These are phyloP conservation scores for Hypoxylon sp. DNA, from an alignment of 2,329 filamentous ascomycete genomes.

Conservation along the genomic window DNA sequence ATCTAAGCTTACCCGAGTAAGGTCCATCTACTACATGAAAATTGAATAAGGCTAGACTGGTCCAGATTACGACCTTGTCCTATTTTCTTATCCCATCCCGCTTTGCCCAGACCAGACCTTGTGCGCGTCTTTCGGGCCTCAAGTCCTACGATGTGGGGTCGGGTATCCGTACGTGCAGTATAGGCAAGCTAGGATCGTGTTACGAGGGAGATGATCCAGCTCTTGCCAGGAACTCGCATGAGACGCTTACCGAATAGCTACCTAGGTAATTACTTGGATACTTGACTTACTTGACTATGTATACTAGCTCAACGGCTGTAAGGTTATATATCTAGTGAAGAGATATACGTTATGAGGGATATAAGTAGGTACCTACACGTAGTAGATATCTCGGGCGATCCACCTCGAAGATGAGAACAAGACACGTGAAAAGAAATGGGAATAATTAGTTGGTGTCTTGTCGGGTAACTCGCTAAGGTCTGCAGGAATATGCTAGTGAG, in stretches of 20 bases:
- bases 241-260: conserved; percentile 2
- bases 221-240: conserved; percentile 5
- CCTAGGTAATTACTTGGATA: not conserved
- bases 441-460: conserved; percentile 23
- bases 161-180: conserved; percentile 28
- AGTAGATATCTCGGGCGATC: not conserved
- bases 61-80: conserved; percentile 32
- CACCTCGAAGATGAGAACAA: conserved; percentile 2
- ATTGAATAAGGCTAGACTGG: conserved; percentile 31
- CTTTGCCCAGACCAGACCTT: conserved; percentile 32
- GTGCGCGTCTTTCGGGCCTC: conserved; percentile 43
- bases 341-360: not conserved
- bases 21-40: conserved; percentile 28
- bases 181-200: conserved; percentile 22
- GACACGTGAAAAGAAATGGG: conserved; percentile 30
- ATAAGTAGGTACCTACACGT: not conserved
- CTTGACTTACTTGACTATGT: no score
- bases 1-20: conserved; percentile 25
- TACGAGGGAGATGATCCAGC: conserved; percentile 13
- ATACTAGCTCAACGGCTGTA: conserved; percentile 1
- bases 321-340: not conserved
- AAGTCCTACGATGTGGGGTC: conserved; percentile 43
- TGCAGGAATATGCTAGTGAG: conserved; percentile 40
- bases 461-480: conserved; percentile 39
- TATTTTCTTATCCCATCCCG: conserved; percentile 29